These are phyloP conservation scores for Actinidia polygama DNA, from an alignment of 179 eudicot genomes.

Conservation along the genomic window DNA sequence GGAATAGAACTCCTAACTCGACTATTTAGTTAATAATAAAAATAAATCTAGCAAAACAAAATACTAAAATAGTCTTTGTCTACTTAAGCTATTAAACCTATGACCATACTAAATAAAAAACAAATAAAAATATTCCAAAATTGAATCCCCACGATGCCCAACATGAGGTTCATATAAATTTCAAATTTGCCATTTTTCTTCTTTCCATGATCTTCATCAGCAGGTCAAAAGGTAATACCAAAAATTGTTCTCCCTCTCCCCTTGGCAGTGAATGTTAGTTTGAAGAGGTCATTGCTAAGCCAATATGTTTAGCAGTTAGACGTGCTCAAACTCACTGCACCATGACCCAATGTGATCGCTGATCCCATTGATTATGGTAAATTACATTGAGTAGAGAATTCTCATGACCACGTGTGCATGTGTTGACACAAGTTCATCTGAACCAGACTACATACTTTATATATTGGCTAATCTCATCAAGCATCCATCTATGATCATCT, in stretches of 20 bases:
- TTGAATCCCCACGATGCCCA: too few species aligned
- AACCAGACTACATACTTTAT: background rate
- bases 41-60: too few species aligned
- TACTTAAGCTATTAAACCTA: too few species aligned
- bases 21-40: too few species aligned
- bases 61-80: too few species aligned
- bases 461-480: background rate
- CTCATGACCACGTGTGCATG: background rate
- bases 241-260: background rate
- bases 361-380: background rate
- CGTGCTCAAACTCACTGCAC: background rate
- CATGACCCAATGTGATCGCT: background rate
- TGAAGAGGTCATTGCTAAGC: background rate
- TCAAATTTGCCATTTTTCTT: too few species aligned
- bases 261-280: background rate
- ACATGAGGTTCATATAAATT: too few species aligned
- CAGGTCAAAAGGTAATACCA: background rate
- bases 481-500: background rate
- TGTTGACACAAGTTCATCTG: background rate
- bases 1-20: too few species aligned
- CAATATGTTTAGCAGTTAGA: background rate
- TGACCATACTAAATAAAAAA: too few species aligned
- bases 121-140: too few species aligned
- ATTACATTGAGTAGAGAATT: too few species aligned
- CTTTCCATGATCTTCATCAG: too few species aligned